Evolutionary conservation across 2,329 filamentous ascomycete species (phyloP), one percentile per base, ranked within the genome.

Genomic region (Parafenestella ontariensis): DNA sequence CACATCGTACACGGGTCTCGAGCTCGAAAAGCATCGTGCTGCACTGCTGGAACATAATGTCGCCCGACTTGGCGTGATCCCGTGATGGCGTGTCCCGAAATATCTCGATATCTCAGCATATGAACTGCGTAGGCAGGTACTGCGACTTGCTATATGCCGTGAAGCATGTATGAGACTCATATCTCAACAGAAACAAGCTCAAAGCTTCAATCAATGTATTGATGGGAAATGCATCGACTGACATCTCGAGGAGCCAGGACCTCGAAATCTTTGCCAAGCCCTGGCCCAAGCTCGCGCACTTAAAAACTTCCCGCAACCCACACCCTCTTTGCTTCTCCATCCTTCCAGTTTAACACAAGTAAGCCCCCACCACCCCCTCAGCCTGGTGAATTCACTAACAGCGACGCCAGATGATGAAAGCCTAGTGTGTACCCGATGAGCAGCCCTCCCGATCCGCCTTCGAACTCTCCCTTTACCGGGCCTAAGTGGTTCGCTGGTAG

Each of bases 281-380:
- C 2, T 65, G 57, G 65, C 54, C 56, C 52, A 61, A 64, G 66
- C 68, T 59, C 55, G 37, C 45, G 44, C 56, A 51, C 56, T 63
- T 57, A 83, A 67, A 72, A 74, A 65, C 61, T 66, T 69, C 65
- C 75, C 53, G 49, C 28, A 49, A 36, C 55, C 55, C 52, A 54
- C 39, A 54, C 57, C 61, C 59, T 52, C 49, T 54, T 61, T 61
- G 76, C 50, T 78, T 87, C 85, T 89, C 87, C 85, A 94, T 92
- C 93, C 92, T 96, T 97, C 93, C 92, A 92, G 93, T 97, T 96
- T 96, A 96, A 89, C 88, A 89, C 86, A 91, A 83, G 93, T 97
- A 83, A 86, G 92, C 87, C 56, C 17, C 49, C 49, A 47, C 41
- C n/a, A n/a, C 4, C 13, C 10, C 13, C 3, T 43, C 23, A 17